phyloP scores from a whole-genome alignment of 305 asterid species.

The Striga hermonthica region DNA sequence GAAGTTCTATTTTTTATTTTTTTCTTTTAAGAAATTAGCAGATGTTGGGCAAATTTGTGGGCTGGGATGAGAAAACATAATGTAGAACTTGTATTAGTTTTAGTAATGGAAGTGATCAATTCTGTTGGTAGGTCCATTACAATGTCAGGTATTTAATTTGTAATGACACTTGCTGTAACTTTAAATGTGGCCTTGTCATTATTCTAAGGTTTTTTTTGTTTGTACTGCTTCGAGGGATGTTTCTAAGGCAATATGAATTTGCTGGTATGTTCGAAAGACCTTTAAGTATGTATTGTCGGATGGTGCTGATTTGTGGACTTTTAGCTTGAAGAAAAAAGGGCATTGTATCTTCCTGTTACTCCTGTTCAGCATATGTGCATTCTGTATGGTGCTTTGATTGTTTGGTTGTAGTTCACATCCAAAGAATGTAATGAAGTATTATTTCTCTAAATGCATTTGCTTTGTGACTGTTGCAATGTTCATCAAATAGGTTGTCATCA shows the following conservation, averaged over 20 bases:
- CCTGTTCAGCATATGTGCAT: too few species aligned
- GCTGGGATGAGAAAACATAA: conserved; percentile 2
- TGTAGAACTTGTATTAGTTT: neutral
- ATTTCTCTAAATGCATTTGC: too few species aligned
- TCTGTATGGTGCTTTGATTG: too few species aligned
- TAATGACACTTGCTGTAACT: too few species aligned
- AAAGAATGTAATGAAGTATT: neutral
- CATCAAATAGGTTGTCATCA: conserved; percentile 9
- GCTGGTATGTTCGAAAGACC: neutral
- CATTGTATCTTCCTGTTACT: neutral
- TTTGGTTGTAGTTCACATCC: conserved; percentile 3
- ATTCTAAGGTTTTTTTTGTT: neutral
- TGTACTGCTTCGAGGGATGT: neutral
- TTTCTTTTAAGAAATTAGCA: conserved; percentile 9
- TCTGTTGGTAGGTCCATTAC: neutral
- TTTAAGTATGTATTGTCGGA: neutral
- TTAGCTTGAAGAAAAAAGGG: conserved; percentile 2
- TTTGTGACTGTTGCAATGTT: neutral
- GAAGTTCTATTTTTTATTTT: too few species aligned
- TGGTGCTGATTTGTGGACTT: conserved; percentile 2
- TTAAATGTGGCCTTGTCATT: neutral
- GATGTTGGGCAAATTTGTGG: neutral
- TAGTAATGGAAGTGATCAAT: neutral
- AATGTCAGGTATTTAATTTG: too few species aligned
- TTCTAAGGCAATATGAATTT: neutral